Evolutionary conservation across 495 filamentous ascomycete species (phyloP).

Genomic region (Aspergillus olivimuriae): DNA sequence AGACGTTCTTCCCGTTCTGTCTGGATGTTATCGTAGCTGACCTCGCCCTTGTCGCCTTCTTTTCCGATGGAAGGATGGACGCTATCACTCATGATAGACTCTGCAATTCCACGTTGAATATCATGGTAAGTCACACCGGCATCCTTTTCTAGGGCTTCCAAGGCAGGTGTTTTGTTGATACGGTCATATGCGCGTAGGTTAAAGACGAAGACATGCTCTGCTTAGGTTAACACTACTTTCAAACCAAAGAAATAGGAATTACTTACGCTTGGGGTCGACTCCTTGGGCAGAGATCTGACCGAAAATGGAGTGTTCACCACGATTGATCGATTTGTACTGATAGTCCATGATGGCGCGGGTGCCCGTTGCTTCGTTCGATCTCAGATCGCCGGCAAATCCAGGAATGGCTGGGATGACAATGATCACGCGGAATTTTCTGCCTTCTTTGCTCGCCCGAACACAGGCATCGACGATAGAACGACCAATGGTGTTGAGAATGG

Average conservation of each 20-base stretch:
- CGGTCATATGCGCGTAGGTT: slow-evolving; percentile 87
- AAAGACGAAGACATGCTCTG: slow-evolving; percentile 80
- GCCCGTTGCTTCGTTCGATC: slow-evolving; percentile 73
- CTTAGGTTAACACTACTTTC: slow-evolving; percentile 3
- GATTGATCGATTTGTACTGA: slow-evolving; percentile 91
- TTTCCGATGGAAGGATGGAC: slow-evolving; percentile 56
- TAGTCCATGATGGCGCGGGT: slow-evolving; percentile 98
- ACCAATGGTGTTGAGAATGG: slow-evolving; percentile 83
- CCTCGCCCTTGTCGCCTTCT: slow-evolving; percentile 36
- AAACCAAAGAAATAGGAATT: neutral
- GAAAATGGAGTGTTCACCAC: slow-evolving; percentile 86
- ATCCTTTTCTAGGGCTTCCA: slow-evolving; percentile 64
- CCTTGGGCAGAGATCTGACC: slow-evolving; percentile 70
- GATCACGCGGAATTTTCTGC: slow-evolving; percentile 85
- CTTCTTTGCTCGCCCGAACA: slow-evolving; percentile 72
- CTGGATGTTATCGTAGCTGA: slow-evolving; percentile 30
- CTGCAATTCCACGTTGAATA: slow-evolving; percentile 76
- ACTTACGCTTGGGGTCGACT: slow-evolving; percentile 58
- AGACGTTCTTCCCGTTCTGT: slow-evolving; percentile 34
- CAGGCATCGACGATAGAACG: slow-evolving; percentile 85
- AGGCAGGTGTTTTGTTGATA: slow-evolving; percentile 67
- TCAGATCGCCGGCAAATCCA: slow-evolving; percentile 86
- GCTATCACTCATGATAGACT: slow-evolving; percentile 74
- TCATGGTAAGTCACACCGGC: slow-evolving; percentile 79
- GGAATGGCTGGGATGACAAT: slow-evolving; percentile 85